Conservation (phyloP, 306 rosid species). For the Rosa lucieae region DNA sequence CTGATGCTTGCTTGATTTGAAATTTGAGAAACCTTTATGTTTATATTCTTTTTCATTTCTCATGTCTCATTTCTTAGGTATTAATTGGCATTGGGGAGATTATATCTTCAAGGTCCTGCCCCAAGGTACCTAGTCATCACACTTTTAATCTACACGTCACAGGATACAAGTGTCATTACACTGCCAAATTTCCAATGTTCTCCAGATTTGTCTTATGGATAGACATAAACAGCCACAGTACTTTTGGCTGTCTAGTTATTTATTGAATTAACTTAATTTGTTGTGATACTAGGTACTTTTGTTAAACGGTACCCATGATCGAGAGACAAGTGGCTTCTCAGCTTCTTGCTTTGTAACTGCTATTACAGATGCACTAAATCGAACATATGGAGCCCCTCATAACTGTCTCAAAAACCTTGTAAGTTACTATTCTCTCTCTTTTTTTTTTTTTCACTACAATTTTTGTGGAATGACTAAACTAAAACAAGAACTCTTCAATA, state of each 20-base stretch:
- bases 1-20: conserved; percentile 4
- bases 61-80: conserved; percentile 49
- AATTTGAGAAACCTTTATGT: not conserved
- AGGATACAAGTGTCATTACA: conserved; percentile 9
- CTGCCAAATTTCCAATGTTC: conserved; percentile 10
- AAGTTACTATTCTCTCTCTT: conserved; percentile 23
- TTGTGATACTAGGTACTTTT: conserved; percentile 57
- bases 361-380: conserved; percentile 82
- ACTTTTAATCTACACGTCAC: conserved; percentile 15
- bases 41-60: not conserved
- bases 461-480: not conserved
- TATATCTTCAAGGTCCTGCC: conserved; percentile 86
- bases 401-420: conserved; percentile 63
- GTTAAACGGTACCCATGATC: conserved; percentile 74
- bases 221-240: not conserved
- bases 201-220: not conserved
- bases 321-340: conserved; percentile 78
- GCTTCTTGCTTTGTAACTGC: conserved; percentile 85
- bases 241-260: not conserved
- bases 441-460: not conserved
- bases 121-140: conserved; percentile 56
- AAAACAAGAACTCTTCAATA: not conserved
- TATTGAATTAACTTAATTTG: not conserved
- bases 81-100: conserved; percentile 84
- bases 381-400: conserved; percentile 66